phyloP scores from a whole-genome alignment of 1,139 yeast genomes.

The Ogataea hybrid region DNA sequence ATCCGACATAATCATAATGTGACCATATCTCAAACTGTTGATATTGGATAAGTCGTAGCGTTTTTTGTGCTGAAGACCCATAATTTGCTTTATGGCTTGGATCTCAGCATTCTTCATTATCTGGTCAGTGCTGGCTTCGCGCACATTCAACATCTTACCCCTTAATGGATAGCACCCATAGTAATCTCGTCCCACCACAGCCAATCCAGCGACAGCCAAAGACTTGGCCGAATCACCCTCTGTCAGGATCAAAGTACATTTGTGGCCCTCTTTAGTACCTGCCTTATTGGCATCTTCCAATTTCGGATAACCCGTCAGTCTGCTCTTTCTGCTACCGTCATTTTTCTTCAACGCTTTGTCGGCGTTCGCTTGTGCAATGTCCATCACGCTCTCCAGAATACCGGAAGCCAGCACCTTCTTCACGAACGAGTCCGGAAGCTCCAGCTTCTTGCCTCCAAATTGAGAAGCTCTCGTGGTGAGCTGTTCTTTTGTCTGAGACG shows the following conservation, averaged over 20 bases:
- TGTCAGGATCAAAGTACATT: slow-evolving; percentile 89
- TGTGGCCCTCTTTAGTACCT: slow-evolving; percentile 88
- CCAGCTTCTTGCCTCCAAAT: slow-evolving; percentile 79
- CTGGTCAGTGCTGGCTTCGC: slow-evolving; percentile 96
- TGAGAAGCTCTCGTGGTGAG: slow-evolving; percentile 84
- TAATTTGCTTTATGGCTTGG: slow-evolving; percentile 90
- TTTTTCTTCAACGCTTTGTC: slow-evolving; percentile 84
- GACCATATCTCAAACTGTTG: slow-evolving; percentile 85
- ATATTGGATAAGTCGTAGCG: slow-evolving; percentile 62
- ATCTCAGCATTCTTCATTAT: slow-evolving; percentile 91
- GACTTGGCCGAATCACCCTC: slow-evolving; percentile 98
- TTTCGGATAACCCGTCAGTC: slow-evolving; percentile 88
- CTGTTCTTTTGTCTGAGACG: slow-evolving; percentile 97
- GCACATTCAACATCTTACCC: slow-evolving; percentile 91
- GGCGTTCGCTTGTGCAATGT: slow-evolving; percentile 83
- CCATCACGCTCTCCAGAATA: slow-evolving; percentile 76
- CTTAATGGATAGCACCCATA: slow-evolving; percentile 96
- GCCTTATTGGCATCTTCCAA: slow-evolving; percentile 97
- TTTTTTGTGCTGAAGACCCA: slow-evolving; percentile 94
- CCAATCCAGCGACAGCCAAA: slow-evolving; percentile 89
- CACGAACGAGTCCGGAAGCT: slow-evolving; percentile 72
- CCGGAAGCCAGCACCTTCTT: slow-evolving; percentile 74
- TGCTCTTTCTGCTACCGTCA: slow-evolving; percentile 83
- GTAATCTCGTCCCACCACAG: slow-evolving; percentile 93
- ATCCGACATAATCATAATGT: slow-evolving; percentile 99